Base-by-base conservation (phyloP, 495 filamentous ascomycete species). In the Cercophora sp. region DNA sequence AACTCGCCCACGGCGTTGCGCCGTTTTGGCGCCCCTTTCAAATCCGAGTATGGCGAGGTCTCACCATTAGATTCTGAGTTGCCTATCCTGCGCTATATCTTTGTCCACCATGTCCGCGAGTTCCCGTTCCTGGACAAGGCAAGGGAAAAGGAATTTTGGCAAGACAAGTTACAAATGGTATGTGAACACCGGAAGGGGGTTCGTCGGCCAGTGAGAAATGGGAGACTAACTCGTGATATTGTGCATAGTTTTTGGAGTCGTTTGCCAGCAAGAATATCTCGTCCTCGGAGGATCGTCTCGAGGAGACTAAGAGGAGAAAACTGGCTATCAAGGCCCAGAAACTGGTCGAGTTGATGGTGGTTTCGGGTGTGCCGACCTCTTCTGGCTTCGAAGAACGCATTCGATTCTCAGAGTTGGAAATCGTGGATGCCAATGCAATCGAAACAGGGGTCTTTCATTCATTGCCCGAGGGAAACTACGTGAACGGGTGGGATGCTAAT, bases 241-340 rank as follows among this genome's bases (percentile, higher is more conserved):
- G 37, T 22, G 37, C n/a, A 19, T 64, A 96, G 91, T 98, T 97
- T 60, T 79, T 98, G 3, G 91, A 97, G 64, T 95, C 89, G 1
- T 98, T 98, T 62, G 93, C 94, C n/a, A 91, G 87, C 63, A 97
- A 96, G 66, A 86, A 91, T 66, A 95, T 98, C 35, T 96, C 92
- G 1, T 95, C 91, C 9, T 96, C 92, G 16, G 93, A 98, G 66
- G 93, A 98, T 62, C 81, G 93, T 8, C 70, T 96, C 41, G 93
- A 98, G 67, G 89, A 96, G 67, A 97, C 94, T 2, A 98, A 98
- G 78, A 79, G 93, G 36, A 78, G 84, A 63, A 97, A 97, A 71
- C 71, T 98, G 47, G 91, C 94, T 0, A 71, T 85, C 48, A 98
- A 98, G 78, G 88, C 88, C 24, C 84, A 90, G 65, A 98, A 98